phyloP scores from a whole-genome alignment of 169 alveolate species.

The Plasmodium berghei region DNA sequence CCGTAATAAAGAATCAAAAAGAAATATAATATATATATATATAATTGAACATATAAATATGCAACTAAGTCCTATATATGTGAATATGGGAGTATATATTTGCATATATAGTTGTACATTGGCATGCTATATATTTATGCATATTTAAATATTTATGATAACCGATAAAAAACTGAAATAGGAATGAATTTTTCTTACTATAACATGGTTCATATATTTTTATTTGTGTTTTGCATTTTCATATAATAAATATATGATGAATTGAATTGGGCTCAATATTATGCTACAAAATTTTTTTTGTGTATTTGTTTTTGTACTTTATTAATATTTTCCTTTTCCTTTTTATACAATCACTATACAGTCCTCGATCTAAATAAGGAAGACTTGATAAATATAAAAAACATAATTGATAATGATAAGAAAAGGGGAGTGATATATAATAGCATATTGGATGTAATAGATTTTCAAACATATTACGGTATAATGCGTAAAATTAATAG shows the following conservation, averaged over 20 bases:
- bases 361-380: conserved; percentile 50
- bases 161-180: neutral
- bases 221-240: neutral
- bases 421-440: conserved; percentile 13
- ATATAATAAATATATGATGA: too few relatives aligned
- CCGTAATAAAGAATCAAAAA: conserved; percentile 37
- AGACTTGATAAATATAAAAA: conserved; percentile 47
- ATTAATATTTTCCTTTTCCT: neutral
- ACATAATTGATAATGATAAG: conserved; percentile 42
- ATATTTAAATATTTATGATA: neutral
- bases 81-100: neutral
- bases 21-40: conserved; percentile 2
- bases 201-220: neutral
- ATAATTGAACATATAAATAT: neutral
- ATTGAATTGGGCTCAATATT: neutral
- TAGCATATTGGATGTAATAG: conserved; percentile 55
- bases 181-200: neutral
- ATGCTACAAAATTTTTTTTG: neutral
- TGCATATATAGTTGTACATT: neutral
- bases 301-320: neutral
- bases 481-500: conserved; percentile 30
- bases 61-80: neutral
- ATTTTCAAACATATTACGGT: conserved; percentile 28
- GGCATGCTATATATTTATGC: neutral
- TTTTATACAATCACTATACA: neutral